A percentile compares a stretch with the other conserved stretches of the same genome.
Evolutionary conservation across 495 filamentous ascomycete genomes (phyloP).

Genomic region (Aspergillus egyptiacus): DNA sequence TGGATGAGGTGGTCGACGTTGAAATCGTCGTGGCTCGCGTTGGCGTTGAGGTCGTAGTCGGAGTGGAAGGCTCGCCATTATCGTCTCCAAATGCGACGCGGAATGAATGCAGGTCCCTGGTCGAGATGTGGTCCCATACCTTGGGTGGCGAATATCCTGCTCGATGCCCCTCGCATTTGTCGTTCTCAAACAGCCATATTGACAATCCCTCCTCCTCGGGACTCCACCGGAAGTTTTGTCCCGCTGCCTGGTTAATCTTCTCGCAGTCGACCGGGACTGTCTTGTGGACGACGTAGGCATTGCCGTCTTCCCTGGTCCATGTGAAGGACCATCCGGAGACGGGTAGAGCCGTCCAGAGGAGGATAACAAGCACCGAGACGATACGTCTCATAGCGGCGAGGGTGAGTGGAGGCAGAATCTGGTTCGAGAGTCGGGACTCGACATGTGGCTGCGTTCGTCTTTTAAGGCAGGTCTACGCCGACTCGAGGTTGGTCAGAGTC

Average conservation of each 20-base stretch:
- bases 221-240: background rate
- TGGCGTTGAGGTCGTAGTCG: background rate
- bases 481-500: too few species aligned
- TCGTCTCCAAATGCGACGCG: background rate
- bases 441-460: too few species aligned
- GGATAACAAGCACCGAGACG: background rate
- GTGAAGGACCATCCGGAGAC: background rate
- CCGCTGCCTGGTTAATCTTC: background rate
- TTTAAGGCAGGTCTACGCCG: too few species aligned
- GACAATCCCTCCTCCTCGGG: background rate
- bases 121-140: background rate
- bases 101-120: background rate
- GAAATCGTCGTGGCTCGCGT: too few species aligned
- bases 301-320: background rate
- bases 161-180: background rate
- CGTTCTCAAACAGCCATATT: background rate
- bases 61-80: background rate
- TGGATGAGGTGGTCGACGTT: too few species aligned
- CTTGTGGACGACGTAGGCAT: background rate
- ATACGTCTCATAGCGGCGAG: background rate
- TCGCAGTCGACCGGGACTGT: background rate
- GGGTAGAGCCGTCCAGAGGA: background rate
- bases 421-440: too few species aligned
- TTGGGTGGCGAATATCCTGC: background rate
- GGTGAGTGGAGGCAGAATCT: background rate